phyloP scores from a whole-genome alignment of 345 rosid species.

The Citrus sp. region DNA sequence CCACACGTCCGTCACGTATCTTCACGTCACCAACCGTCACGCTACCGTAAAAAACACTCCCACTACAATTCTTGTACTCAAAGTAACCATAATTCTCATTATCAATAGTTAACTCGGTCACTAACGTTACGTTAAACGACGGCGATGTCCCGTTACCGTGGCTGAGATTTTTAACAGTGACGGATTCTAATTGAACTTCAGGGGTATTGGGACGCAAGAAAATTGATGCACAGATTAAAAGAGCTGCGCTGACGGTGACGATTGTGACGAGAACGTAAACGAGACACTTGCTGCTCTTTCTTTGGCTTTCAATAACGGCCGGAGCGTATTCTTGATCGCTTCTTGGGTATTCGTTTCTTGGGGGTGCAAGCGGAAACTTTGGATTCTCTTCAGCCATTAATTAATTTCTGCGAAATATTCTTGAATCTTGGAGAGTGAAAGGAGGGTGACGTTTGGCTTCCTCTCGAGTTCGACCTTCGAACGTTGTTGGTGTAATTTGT shows the following conservation, averaged over 20 bases:
- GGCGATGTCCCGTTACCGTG: conserved; percentile 22
- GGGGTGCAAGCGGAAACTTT: conserved; percentile 24
- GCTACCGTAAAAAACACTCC: conserved; percentile 25
- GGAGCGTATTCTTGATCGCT: conserved; percentile 37
- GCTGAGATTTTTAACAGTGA: conserved; percentile 20
- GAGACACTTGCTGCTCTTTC: conserved; percentile 38
- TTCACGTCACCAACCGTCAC: conserved; percentile 32
- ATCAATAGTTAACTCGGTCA: conserved; percentile 30
- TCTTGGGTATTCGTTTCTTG: conserved; percentile 17
- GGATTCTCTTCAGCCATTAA: conserved; percentile 32
- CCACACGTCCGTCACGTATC: conserved; percentile 26
- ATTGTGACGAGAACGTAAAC: conserved; percentile 34
- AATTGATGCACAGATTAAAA: conserved; percentile 27
- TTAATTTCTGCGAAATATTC: not conserved
- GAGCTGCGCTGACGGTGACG: conserved; percentile 28
- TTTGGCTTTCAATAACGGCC: not conserved
- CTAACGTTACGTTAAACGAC: conserved; percentile 36
- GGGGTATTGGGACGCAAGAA: conserved; percentile 40
- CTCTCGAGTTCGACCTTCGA: not conserved
- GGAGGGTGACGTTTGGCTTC: not conserved
- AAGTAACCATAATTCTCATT: conserved; percentile 51
- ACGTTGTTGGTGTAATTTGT: too few species aligned
- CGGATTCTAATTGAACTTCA: conserved; percentile 9
- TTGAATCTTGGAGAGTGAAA: not conserved
- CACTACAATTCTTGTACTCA: conserved; percentile 25